Percentiles rank a stretch among this genome's conserved stretches.
These are phyloP conservation scores for Penicillium fimorum DNA, from an alignment of 495 filamentous ascomycete genomes.

Conservation along the genomic window DNA sequence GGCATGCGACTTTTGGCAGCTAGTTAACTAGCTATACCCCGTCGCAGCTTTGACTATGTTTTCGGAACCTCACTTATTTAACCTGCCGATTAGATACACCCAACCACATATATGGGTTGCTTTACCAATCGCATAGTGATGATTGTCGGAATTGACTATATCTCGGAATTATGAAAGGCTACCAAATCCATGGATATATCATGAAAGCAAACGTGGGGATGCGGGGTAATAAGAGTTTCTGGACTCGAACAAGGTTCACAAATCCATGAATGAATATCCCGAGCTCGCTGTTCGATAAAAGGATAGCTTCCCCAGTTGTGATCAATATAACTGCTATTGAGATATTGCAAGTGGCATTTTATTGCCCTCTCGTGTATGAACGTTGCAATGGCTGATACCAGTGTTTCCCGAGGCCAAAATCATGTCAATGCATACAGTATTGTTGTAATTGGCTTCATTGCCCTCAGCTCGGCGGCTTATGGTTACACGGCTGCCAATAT, in stretches of 20 bases:
- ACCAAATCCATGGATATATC: background rate
- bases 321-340: background rate
- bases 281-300: background rate
- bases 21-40: no score
- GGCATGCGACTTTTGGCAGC: no score
- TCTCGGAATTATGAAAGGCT: background rate
- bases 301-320: background rate
- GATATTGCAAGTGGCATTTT: background rate
- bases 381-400: background rate
- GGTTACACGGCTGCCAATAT: conserved; percentile 1
- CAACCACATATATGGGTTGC: no score
- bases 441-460: background rate
- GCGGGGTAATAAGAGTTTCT: background rate
- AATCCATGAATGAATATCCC: no score
- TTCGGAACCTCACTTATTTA: no score
- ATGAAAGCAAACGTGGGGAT: background rate
- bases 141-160: background rate
- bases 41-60: no score
- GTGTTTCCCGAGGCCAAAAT: background rate
- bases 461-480: conserved; percentile 1
- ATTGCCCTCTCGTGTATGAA: background rate
- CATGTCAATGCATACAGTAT: conserved; percentile 1
- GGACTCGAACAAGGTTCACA: no score
- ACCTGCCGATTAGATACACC: no score
- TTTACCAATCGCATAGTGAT: background rate